Base-by-base conservation (phyloP, 768 basidiomycete species). In the Hypholoma sublateritium region DNA sequence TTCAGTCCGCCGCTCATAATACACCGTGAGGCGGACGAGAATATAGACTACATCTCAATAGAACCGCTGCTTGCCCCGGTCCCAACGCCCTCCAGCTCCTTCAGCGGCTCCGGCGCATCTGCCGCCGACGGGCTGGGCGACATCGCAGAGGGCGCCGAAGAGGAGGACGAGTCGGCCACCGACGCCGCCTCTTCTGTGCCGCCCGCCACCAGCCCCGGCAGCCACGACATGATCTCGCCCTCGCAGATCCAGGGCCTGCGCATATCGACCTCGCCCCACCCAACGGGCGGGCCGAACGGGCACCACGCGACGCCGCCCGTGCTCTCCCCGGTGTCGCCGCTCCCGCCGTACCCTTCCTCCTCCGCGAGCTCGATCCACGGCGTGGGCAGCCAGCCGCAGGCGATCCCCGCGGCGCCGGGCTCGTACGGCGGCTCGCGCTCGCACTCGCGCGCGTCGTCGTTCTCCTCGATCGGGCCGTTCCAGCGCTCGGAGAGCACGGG, bases 61-160 rank as follows among this genome's bases (percentile, higher is more conserved):
- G 82, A 86, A 53, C 83, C 85, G 28, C 74, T 87, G n/a, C 63
- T 85, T 32, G 71, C 75, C 7, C 68, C 76, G 9, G 67, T 74
- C 0, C 43, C 67, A 9, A 48, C 64, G 9, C 55, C 51, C 11
- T 59, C 64, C 37, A 53, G 35, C 45, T 53, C 61, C 21, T 58
- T 60, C 17, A 36, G 54, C 59, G 66, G 58, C 58, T 70, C 67
- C 41, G 70, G 28, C 28, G 6, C 28, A 32, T 32, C 67, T 55
- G 65, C 62, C 5, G 56, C 67, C 11, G 72, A 72, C 34, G 75
- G 75, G 0, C 69, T 86, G n/a, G 83, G 81, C 47, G 82, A 85
- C 62, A 86, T 87, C 34, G 78, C 80, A 8, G 85, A 87, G 64
- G 82, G 81, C n/a, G 80, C 79, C 25, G 85, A 86, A 62, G 83